Evolutionary conservation across 2,329 filamentous ascomycete genomes (phyloP), one percentile per base, ranked within the genome.

Genomic region (Colletotrichum endophyticum): DNA sequence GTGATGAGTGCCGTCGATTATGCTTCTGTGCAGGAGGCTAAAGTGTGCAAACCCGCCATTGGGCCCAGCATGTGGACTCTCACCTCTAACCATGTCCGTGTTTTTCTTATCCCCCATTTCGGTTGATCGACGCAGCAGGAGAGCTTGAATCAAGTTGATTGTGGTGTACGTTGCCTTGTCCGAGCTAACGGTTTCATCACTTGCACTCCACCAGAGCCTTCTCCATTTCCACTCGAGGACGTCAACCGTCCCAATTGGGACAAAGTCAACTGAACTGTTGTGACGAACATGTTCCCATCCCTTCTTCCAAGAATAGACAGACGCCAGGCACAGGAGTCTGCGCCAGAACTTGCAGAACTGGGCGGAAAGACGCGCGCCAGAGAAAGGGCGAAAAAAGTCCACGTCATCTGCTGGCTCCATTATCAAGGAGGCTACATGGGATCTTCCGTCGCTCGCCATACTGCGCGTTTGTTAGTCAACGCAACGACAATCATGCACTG

Each of bases 81-180:
- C 25, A 25, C n/a, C 22, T 19, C 39, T 19, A 63, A 22, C 19
- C 22, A 30, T 3, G 25, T 8, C 57, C 25, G 39, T 44, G 39
- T 44, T 64, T 53, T 30, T 44, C 30, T 44, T 13, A 44, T 69
- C 36, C 64, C 32, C 39, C 44, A 62, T 75, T 16, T 75, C 72
- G 67, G 72, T 36, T 75, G 67, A 75, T 71, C 61, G 61, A 71
- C 61, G 59, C 22, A 28, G 22, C 49, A 28, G 59, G 28, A 59
- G 61, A 61, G 32, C 44, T 71, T 71, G 72, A 66, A 71, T 66
- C 67, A 61, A 61, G 32, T 75, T 71, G 49, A 75, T 75, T 75
- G 27, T 53, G 72, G 61, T 71, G 61, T 75, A 71, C 59, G 72
- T 71, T 59, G 67, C 67, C 63, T 53, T 39, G 72, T 75, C 27